phyloP scores from a whole-genome alignment of 139 green algal species.

The Gonium pectorale region DNA sequence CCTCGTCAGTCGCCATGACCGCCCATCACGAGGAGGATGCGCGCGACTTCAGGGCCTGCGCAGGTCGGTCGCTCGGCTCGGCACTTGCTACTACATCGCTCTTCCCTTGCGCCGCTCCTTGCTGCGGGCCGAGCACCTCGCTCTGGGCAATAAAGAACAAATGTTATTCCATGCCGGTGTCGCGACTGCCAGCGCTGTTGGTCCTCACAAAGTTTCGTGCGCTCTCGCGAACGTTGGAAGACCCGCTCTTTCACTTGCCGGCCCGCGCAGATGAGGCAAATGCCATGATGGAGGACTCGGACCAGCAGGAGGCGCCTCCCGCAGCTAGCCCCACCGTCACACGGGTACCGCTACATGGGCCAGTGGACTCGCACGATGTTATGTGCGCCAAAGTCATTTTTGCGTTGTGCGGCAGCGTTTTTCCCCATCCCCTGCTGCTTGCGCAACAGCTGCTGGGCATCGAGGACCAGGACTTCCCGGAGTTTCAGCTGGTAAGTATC shows the following conservation, averaged over 20 bases:
- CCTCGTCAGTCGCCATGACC: neutral
- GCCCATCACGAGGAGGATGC: neutral
- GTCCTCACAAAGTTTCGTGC: too few species aligned
- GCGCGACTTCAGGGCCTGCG: neutral
- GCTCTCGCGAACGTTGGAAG: too few species aligned
- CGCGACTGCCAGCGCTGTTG: too few species aligned
- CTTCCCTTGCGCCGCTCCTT: too few species aligned
- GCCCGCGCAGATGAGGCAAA: neutral
- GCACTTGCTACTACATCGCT: too few species aligned
- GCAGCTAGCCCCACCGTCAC: neutral
- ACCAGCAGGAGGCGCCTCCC: neutral
- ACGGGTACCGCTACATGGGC: constrained; percentile 13
- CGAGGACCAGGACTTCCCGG: constrained; percentile 39
- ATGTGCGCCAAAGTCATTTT: constrained; percentile 36
- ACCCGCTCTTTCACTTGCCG: too few species aligned
- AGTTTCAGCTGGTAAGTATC: constrained; percentile 33
- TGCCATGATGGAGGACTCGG: neutral
- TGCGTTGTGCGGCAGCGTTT: constrained; percentile 31
- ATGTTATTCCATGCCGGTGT: too few species aligned
- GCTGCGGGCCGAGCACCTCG: too few species aligned
- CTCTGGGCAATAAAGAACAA: too few species aligned
- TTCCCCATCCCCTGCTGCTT: constrained; percentile 26
- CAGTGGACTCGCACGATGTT: constrained; percentile 30
- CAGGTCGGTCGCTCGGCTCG: neutral
- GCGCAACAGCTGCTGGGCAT: constrained; percentile 34